Percentiles rank a stretch among this genome's conserved stretches.
phyloP scores from a whole-genome alignment of 1,284 basidiomycete genomes.

The Bjerkandera adusta region DNA sequence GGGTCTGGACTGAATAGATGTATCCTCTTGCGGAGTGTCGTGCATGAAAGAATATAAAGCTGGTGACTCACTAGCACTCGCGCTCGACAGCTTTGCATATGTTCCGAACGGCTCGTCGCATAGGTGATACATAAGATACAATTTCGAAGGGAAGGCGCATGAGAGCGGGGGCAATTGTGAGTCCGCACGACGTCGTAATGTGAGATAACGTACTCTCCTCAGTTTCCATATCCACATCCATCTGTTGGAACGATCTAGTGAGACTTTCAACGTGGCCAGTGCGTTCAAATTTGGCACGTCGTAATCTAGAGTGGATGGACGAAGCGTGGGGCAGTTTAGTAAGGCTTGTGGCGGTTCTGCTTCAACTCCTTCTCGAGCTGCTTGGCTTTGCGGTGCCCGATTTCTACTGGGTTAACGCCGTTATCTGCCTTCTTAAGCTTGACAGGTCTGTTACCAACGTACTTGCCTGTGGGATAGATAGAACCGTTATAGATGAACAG shows the following conservation, averaged over 20 bases:
- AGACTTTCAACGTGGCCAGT: too few relatives aligned
- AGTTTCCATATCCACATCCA: background rate
- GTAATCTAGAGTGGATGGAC: background rate
- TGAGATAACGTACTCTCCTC: conserved; percentile 18
- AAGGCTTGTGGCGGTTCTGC: conserved; percentile 78
- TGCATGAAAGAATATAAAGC: too few relatives aligned
- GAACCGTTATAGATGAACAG: conserved; percentile 2
- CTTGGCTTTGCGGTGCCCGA: conserved; percentile 87
- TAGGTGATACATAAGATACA: too few relatives aligned
- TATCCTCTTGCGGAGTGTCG: too few relatives aligned
- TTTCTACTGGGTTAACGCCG: conserved; percentile 87
- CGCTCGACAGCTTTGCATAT: too few relatives aligned
- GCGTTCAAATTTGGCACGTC: background rate
- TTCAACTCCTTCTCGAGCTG: conserved; percentile 79
- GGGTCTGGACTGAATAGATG: too few relatives aligned
- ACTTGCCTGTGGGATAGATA: conserved; percentile 70
- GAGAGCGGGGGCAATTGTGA: conserved; percentile 14
- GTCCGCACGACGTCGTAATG: conserved; percentile 11
- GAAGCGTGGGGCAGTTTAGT: conserved; percentile 36
- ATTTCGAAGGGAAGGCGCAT: conserved; percentile 1
- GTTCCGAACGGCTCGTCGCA: too few relatives aligned
- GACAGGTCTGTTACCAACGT: conserved; percentile 93
- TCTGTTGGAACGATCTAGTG: too few relatives aligned
- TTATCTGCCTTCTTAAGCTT: conserved; percentile 89
- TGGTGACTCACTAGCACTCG: too few relatives aligned